These are phyloP conservation scores for Malassezia sympodialis DNA, from an alignment of 1,284 basidiomycete genomes.

Conservation along the genomic window DNA sequence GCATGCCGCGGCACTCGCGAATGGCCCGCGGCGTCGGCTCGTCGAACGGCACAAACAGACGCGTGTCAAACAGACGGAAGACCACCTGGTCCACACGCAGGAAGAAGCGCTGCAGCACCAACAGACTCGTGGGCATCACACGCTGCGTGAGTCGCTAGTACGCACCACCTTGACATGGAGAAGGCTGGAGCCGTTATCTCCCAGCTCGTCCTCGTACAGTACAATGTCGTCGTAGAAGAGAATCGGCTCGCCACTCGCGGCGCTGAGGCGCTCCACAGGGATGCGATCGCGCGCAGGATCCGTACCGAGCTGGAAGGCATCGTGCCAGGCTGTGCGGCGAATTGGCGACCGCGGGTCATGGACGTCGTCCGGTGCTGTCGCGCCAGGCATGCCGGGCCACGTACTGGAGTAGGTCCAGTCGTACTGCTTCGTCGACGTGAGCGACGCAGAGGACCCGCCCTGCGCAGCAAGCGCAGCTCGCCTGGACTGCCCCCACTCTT, in stretches of 20 bases:
- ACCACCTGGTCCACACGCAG: slow-evolving; percentile 89
- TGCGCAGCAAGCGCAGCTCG: neutral
- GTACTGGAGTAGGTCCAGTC: slow-evolving; percentile 97
- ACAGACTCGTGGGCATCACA: slow-evolving; percentile 93
- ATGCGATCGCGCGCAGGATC: slow-evolving; percentile 40
- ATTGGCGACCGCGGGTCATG: neutral
- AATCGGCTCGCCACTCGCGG: slow-evolving; percentile 39
- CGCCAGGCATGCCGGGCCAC: slow-evolving; percentile 60
- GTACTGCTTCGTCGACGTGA: slow-evolving; percentile 52
- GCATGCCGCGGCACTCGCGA: slow-evolving; percentile 76
- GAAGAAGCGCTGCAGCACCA: slow-evolving; percentile 82
- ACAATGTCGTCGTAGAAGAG: slow-evolving; percentile 47
- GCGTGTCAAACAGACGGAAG: slow-evolving; percentile 79
- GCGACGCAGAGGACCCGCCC: slow-evolving; percentile 9
- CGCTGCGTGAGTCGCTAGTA: slow-evolving; percentile 54
- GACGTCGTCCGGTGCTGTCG: neutral
- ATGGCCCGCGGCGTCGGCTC: slow-evolving; percentile 53
- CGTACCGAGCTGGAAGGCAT: slow-evolving; percentile 21
- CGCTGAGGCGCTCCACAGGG: slow-evolving; percentile 37
- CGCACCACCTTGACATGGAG: slow-evolving; percentile 41
- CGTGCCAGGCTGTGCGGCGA: neutral
- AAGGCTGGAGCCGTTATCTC: slow-evolving; percentile 44
- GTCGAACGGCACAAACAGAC: slow-evolving; percentile 74
- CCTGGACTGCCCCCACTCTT: slow-evolving; percentile 75
- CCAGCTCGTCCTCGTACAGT: slow-evolving; percentile 45